A percentile compares a stretch with the other conserved stretches of the same genome.
phyloP scores from a whole-genome alignment of 805 yeast species.

The Saccharomycopsis sp. region DNA sequence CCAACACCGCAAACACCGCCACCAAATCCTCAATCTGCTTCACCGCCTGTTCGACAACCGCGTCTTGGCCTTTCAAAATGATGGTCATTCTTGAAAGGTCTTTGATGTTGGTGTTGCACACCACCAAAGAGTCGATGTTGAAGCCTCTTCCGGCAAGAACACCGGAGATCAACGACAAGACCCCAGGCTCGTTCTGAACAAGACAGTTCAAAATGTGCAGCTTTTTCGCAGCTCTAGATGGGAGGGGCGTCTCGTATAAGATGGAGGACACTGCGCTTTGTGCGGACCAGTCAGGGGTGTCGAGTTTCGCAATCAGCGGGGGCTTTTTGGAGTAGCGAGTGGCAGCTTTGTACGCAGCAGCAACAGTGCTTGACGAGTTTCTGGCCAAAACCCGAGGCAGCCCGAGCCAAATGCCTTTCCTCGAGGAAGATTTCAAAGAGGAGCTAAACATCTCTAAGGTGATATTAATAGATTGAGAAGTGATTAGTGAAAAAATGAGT shows the following conservation, averaged over 20 bases:
- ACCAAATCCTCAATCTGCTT: conserved; percentile 96
- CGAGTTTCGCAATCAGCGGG: conserved; percentile 88
- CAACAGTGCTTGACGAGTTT: conserved; percentile 89
- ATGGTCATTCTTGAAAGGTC: conserved; percentile 96
- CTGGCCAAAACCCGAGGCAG: too few species aligned
- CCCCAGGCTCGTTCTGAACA: conserved; percentile 99
- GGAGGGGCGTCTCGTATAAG: conserved; percentile 76
- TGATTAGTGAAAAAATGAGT: too few species aligned
- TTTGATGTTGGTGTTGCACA: conserved; percentile 91
- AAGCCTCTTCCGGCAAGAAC: conserved; percentile 97
- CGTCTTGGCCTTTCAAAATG: conserved; percentile 88
- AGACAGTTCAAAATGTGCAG: conserved; percentile 92
- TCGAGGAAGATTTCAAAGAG: too few species aligned
- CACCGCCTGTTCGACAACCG: conserved; percentile 94
- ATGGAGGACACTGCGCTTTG: conserved; percentile 94
- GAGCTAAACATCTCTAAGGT: too few species aligned
- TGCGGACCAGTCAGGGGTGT: conserved; percentile 93
- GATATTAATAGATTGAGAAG: too few species aligned
- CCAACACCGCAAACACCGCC: conserved; percentile 96
- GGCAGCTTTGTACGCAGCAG: conserved; percentile 85
- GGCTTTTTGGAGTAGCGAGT: conserved; percentile 70
- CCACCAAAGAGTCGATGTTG: conserved; percentile 95
- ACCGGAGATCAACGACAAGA: conserved; percentile 84
- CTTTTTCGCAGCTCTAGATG: conserved; percentile 44
- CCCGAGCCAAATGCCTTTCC: too few species aligned